Percentiles rank a stretch among this genome's conserved stretches.
These are phyloP conservation scores for Phytopythium vexans DNA, from an alignment of 352 stramenopile genomes.

Conservation along the genomic window DNA sequence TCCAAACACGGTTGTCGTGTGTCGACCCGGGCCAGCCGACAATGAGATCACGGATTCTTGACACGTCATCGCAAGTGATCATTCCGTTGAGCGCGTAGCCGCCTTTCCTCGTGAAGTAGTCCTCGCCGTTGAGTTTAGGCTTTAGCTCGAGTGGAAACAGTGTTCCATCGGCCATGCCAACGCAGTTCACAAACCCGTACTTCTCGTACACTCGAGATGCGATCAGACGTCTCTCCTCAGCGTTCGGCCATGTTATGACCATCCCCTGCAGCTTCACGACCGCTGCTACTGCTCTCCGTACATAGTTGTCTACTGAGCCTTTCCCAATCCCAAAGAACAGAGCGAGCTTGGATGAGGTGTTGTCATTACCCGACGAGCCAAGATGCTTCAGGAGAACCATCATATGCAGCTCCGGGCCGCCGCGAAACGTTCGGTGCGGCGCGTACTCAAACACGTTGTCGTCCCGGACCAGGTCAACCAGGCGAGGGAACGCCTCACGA, in stretches of 20 bases:
- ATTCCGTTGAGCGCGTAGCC: constrained; percentile 14
- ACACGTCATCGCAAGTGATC: constrained; percentile 15
- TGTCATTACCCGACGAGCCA: too few relatives aligned
- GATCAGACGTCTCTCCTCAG: constrained; percentile 8
- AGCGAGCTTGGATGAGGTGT: too few relatives aligned
- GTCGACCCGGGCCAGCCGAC: constrained; percentile 15
- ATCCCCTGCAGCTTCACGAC: too few relatives aligned
- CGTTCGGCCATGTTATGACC: constrained; percentile 5
- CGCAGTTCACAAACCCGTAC: constrained; percentile 20
- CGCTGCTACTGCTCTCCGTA: too few relatives aligned
- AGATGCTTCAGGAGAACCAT: too few relatives aligned
- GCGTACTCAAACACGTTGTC: too few relatives aligned
- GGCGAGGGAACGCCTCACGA: too few relatives aligned
- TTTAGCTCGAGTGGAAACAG: constrained; percentile 17
- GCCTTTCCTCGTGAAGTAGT: constrained; percentile 20
- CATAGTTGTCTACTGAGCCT: too few relatives aligned
- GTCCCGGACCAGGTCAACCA: too few relatives aligned
- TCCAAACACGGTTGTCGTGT: constrained; percentile 24
- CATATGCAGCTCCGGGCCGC: too few relatives aligned
- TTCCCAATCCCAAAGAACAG: too few relatives aligned
- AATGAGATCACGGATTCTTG: constrained; percentile 14
- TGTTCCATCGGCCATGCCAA: constrained; percentile 16
- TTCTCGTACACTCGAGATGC: constrained; percentile 9
- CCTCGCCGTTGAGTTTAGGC: constrained; percentile 13
- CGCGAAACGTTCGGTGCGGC: too few relatives aligned